Evolutionary conservation across 495 filamentous ascomycete species (phyloP).

Genomic region (Lepidopterella palustris): DNA sequence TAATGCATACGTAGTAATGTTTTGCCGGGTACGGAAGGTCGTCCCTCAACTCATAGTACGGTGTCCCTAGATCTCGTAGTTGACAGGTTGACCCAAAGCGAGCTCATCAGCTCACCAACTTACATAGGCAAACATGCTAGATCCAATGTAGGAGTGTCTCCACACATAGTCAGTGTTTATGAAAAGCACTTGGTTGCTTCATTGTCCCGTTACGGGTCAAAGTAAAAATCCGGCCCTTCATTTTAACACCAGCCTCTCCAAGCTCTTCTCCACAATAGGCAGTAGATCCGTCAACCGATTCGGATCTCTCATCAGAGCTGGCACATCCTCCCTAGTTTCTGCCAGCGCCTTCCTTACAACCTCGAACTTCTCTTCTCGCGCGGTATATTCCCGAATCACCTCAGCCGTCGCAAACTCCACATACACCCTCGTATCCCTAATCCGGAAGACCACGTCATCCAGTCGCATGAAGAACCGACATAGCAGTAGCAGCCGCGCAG

Average conservation of each 20-base stretch:
- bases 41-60: no score
- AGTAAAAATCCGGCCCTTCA: slow-evolving; percentile 4
- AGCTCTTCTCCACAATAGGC: slow-evolving; percentile 56
- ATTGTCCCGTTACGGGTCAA: no score
- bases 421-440: slow-evolving; percentile 87
- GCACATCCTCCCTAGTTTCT: slow-evolving; percentile 65
- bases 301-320: slow-evolving; percentile 73
- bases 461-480: slow-evolving; percentile 88
- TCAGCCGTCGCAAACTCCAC: slow-evolving; percentile 78
- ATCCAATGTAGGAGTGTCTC: no score
- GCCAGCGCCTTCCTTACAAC: slow-evolving; percentile 67
- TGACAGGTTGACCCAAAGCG: no score
- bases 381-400: slow-evolving; percentile 83
- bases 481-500: slow-evolving; percentile 72
- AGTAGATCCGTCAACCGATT: slow-evolving; percentile 69
- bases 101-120: no score
- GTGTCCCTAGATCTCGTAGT: no score
- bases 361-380: slow-evolving; percentile 72
- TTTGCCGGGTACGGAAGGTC: no score
- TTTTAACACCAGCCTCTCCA: slow-evolving; percentile 40
- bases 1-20: no score
- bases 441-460: slow-evolving; percentile 77
- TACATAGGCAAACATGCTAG: no score
- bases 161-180: no score
- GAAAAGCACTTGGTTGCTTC: no score